Base-by-base conservation (phyloP, 2,329 filamentous ascomycete genomes). In the Passalora sequoiae region DNA sequence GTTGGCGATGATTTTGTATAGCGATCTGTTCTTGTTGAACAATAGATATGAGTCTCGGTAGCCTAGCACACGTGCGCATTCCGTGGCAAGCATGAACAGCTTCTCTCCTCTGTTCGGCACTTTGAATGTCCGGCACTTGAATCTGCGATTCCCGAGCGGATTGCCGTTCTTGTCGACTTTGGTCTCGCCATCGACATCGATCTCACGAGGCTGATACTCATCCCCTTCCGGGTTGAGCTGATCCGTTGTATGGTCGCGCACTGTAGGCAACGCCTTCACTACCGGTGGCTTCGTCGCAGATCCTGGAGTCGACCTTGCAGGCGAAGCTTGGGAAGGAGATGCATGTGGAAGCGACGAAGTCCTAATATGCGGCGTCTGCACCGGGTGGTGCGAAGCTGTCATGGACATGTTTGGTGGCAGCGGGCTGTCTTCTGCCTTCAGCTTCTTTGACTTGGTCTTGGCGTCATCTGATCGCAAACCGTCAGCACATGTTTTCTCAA, bases 11-110 rank as follows among this genome's bases (percentile, higher is more conserved):
- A 98, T 98, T 69, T 98, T 98, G 75, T 80, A 94, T 6, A 98
- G 73, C 2, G 92, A 97, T 54, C 91, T 78, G 66, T 98, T 97
- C 71, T 97, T 96, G 76, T 97, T 97, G 73, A 98, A 98, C 12
- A 98, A 73, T 25, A 98, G 75, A 65, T 98, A 98, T n/a, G 89
- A 96, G 66, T 98, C 92, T 49, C 92, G 80, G 65, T 98, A 98
- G 35, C 89, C 86, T 16, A 97, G 74, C 3, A 96, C 89, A 54
- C 92, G 81, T 17, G 92, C 92, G 63, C 92, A 97, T 68, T 98
- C 92, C 12, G 92, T 98, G 25, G 92, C 92, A 40, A 98, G 79
- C 92, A 98, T 98, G 69, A 97, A 98, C 4, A 97, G 77, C 68
- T 96, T 96, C 54, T 94, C 84, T 20, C 87, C 89, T 56, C 92